Conservation (phyloP, 2,329 filamentous ascomycete genomes). For the Didymella keratinophila region DNA sequence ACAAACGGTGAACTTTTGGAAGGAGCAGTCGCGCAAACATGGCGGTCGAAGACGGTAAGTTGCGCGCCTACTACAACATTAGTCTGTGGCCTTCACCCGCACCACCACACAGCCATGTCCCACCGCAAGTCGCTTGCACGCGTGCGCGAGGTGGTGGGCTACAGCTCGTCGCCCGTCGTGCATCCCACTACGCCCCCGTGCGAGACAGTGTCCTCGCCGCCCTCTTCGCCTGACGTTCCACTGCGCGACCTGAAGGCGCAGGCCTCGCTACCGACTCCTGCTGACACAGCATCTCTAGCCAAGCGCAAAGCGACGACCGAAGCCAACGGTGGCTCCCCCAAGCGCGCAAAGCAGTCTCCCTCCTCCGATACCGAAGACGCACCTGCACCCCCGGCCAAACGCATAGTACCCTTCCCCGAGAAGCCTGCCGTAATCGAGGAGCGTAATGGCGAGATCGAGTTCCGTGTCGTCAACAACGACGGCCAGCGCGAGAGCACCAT, state of each 20-base stretch:
- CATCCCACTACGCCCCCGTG: slow-evolving; percentile 2
- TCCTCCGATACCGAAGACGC: slow-evolving; percentile 43
- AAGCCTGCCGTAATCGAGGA: slow-evolving; percentile 96
- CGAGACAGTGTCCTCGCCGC: slow-evolving; percentile 4
- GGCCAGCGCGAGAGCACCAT: slow-evolving; percentile 86
- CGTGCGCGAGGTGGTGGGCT: slow-evolving; percentile 31
- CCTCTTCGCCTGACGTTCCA: slow-evolving; percentile 24
- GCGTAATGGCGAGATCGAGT: slow-evolving; percentile 92
- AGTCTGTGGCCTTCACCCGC: background rate
- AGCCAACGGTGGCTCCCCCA: slow-evolving; percentile 66
- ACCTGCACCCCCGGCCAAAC: slow-evolving; percentile 57
- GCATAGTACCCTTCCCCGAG: slow-evolving; percentile 85
- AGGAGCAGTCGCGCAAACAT: slow-evolving; percentile 31
- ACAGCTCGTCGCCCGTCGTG: slow-evolving; percentile 26
- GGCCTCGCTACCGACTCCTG: background rate
- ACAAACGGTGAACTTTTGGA: slow-evolving; percentile 8
- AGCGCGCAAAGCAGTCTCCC: slow-evolving; percentile 60
- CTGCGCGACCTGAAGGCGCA: slow-evolving; percentile 13
- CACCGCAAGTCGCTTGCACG: background rate
- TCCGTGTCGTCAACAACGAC: slow-evolving; percentile 98
- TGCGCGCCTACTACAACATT: background rate
- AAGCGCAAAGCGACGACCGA: slow-evolving; percentile 82
- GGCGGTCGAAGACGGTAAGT: slow-evolving; percentile 52
- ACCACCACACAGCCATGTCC: slow-evolving; percentile 7
- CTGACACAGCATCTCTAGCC: slow-evolving; percentile 42